phyloP scores from a whole-genome alignment of 2,329 filamentous ascomycete genomes.

The Talaromyces piceae region DNA sequence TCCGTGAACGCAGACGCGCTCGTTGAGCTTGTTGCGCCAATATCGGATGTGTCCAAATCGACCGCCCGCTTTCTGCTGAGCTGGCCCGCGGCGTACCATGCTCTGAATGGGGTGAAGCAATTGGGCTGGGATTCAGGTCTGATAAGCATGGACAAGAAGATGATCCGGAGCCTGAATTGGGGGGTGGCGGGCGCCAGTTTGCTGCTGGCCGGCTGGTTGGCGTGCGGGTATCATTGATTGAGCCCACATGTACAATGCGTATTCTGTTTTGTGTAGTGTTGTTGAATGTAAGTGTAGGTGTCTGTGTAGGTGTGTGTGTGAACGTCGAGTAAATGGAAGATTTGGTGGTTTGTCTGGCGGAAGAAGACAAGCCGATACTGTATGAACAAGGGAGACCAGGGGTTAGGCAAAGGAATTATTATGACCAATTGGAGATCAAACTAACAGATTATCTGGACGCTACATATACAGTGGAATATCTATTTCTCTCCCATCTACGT shows the following conservation, averaged over 20 bases:
- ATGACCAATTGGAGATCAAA: too few relatives aligned
- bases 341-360: too few relatives aligned
- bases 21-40: constrained; percentile 51
- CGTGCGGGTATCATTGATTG: neutral
- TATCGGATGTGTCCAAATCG: constrained; percentile 53
- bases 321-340: too few relatives aligned
- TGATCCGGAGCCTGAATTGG: constrained; percentile 43
- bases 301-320: too few relatives aligned
- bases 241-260: neutral
- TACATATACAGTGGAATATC: too few relatives aligned
- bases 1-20: constrained; percentile 25
- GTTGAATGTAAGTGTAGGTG: too few relatives aligned
- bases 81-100: constrained; percentile 63
- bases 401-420: too few relatives aligned
- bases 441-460: too few relatives aligned
- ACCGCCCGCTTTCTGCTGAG: constrained; percentile 52
- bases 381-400: too few relatives aligned
- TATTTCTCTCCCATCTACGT: too few relatives aligned
- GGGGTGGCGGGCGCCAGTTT: constrained; percentile 11
- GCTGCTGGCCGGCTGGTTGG: constrained; percentile 6
- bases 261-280: too few relatives aligned
- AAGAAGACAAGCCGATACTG: too few relatives aligned
- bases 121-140: constrained; percentile 64
- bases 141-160: constrained; percentile 54
- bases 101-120: constrained; percentile 63